Percentiles rank a stretch among this genome's conserved stretches.
Evolutionary conservation across 331 rosid species (phyloP).

Genomic region (Malus hybrid): DNA sequence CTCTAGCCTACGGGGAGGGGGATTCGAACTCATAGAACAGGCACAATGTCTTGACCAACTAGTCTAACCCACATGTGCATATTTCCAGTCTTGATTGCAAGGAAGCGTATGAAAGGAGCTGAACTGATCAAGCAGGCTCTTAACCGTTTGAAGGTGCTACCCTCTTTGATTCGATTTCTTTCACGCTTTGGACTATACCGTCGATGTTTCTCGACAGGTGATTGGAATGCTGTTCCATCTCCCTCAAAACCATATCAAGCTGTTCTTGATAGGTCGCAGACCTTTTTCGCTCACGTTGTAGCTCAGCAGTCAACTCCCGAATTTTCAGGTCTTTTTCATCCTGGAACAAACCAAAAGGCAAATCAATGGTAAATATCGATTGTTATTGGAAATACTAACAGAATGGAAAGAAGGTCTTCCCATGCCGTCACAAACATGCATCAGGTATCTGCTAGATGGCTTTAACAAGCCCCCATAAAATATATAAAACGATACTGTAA

Average conservation of each 20-base stretch:
- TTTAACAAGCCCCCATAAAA: not conserved
- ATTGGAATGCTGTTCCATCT: constrained; percentile 46
- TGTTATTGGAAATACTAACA: not conserved
- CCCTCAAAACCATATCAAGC: constrained; percentile 41
- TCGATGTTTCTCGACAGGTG: constrained; percentile 42
- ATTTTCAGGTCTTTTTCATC: constrained; percentile 53
- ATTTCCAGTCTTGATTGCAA: too few species aligned
- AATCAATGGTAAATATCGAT: not conserved
- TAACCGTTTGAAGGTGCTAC: constrained; percentile 10
- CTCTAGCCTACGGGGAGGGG: not conserved
- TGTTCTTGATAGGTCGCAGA: constrained; percentile 43
- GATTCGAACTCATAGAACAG: not conserved
- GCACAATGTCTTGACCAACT: not conserved
- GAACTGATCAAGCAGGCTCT: constrained; percentile 1
- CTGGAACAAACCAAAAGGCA: constrained; percentile 9
- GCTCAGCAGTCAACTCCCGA: constrained; percentile 45
- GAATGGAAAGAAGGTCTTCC: not conserved
- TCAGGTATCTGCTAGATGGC: not conserved
- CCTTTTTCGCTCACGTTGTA: constrained; percentile 48
- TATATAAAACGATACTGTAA: not conserved
- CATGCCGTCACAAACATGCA: not conserved
- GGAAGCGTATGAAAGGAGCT: not conserved
- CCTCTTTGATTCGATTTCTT: constrained; percentile 32
- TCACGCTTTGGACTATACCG: constrained; percentile 36
- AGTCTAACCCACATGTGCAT: not conserved